Conservation (phyloP, 345 rosid genomes). For the Cardiospermum halicacabum region DNA sequence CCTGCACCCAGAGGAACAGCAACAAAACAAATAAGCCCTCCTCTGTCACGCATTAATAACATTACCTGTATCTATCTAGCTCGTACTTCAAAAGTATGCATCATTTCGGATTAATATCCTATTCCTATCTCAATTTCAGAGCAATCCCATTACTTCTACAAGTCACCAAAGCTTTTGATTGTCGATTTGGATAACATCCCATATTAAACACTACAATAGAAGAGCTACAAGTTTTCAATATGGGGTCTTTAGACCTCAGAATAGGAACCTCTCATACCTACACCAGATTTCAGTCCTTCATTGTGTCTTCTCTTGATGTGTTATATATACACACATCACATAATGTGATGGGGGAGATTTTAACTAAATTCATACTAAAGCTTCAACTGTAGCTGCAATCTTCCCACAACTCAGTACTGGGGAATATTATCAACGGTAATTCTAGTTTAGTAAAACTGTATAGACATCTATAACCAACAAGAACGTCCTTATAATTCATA, state of each 20-base stretch:
- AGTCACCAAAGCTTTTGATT: background rate
- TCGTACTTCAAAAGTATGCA: background rate
- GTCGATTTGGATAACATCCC: background rate
- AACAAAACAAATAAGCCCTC: slow-evolving; percentile 17
- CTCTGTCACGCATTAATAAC: slow-evolving; percentile 10
- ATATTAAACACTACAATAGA: background rate
- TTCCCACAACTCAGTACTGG: background rate
- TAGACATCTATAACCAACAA: background rate
- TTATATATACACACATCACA: no score
- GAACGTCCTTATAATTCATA: background rate
- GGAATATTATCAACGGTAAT: background rate
- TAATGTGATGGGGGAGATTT: no score
- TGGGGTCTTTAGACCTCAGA: slow-evolving; percentile 1
- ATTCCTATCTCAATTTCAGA: background rate
- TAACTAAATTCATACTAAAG: no score
- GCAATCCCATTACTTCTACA: background rate
- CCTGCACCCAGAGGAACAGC: slow-evolving; percentile 21
- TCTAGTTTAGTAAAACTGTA: background rate
- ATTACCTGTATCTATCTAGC: background rate
- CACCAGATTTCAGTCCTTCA: background rate
- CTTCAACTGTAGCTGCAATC: background rate
- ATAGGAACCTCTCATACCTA: background rate
- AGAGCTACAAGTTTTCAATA: background rate
- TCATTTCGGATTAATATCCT: background rate
- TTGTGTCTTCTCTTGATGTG: no score